Evolutionary conservation across 768 basidiomycete species (phyloP).

Genomic region (Hypholoma sublateritium): DNA sequence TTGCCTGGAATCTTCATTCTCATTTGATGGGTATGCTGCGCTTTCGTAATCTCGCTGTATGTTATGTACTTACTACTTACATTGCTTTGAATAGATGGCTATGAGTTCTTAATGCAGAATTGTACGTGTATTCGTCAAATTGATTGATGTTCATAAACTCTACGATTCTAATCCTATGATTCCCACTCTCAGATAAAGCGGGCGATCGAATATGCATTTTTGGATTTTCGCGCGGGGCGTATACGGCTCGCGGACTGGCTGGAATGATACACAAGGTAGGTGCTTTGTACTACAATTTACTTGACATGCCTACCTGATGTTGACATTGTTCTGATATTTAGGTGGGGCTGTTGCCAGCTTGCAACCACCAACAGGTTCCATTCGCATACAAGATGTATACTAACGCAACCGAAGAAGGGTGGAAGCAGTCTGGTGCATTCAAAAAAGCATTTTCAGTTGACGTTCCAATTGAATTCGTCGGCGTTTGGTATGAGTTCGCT

Average conservation of each 20-base stretch:
- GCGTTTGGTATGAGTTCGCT: conserved; percentile 27
- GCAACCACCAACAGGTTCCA: conserved; percentile 32
- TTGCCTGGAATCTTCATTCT: conserved; percentile 49
- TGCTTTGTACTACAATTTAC: background rate
- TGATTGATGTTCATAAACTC: background rate
- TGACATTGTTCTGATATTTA: background rate
- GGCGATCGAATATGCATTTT: conserved; percentile 62
- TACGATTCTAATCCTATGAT: background rate
- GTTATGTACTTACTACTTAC: background rate
- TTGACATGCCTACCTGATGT: no score
- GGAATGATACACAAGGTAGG: conserved; percentile 31
- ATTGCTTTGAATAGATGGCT: conserved; percentile 38
- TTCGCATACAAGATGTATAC: conserved; percentile 35
- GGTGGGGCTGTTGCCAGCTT: conserved; percentile 29
- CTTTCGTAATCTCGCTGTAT: background rate
- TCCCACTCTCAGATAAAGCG: conserved; percentile 30
- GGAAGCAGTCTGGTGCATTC: conserved; percentile 30
- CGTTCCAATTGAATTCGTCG: conserved; percentile 31
- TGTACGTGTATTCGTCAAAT: conserved; percentile 28
- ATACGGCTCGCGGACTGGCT: conserved; percentile 43
- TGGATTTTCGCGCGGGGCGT: conserved; percentile 60
- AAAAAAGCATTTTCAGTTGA: conserved; percentile 29
- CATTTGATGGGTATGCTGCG: conserved; percentile 46
- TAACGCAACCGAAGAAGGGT: conserved; percentile 24
- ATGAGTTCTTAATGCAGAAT: conserved; percentile 60